These are phyloP conservation scores for Phlyctochytrium planicorne DNA, from an alignment of 192 early-diverging fungal species.

Conservation along the genomic window DNA sequence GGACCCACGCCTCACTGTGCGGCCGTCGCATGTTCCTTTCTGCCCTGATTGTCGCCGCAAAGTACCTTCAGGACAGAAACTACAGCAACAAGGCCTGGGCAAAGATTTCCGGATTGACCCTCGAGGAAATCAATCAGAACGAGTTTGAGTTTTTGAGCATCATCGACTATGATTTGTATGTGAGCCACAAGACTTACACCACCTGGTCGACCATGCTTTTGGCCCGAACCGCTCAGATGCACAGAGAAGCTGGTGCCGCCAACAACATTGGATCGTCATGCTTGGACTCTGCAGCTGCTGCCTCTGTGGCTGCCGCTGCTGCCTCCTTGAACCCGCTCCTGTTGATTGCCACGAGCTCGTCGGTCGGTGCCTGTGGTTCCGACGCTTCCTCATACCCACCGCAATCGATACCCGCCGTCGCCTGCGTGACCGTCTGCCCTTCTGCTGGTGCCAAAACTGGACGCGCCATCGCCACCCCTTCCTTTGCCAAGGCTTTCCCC, in stretches of 20 bases:
- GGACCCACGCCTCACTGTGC: conserved; percentile 13
- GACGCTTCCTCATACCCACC: neutral
- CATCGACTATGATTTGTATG: conserved; percentile 75
- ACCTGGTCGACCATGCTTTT: conserved; percentile 52
- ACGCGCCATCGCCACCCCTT: neutral
- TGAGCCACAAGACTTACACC: conserved; percentile 57
- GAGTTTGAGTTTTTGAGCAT: conserved; percentile 75
- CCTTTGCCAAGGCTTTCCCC: neutral
- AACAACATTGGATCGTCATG: neutral
- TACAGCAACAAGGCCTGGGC: conserved; percentile 72
- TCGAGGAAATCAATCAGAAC: conserved; percentile 75
- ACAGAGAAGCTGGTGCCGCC: neutral
- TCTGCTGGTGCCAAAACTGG: neutral
- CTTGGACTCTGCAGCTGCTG: neutral
- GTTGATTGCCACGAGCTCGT: neutral
- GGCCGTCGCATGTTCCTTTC: conserved; percentile 67
- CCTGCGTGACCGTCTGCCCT: neutral
- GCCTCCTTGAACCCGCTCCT: neutral
- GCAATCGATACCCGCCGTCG: neutral
- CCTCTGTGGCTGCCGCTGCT: neutral
- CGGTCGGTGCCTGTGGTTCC: neutral
- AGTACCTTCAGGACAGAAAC: conserved; percentile 68
- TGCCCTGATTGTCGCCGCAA: conserved; percentile 65
- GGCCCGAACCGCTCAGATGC: conserved; percentile 20
- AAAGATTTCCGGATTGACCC: conserved; percentile 74